phyloP scores from a whole-genome alignment of 352 stramenopile species.

The Globisporangium nodosum region DNA sequence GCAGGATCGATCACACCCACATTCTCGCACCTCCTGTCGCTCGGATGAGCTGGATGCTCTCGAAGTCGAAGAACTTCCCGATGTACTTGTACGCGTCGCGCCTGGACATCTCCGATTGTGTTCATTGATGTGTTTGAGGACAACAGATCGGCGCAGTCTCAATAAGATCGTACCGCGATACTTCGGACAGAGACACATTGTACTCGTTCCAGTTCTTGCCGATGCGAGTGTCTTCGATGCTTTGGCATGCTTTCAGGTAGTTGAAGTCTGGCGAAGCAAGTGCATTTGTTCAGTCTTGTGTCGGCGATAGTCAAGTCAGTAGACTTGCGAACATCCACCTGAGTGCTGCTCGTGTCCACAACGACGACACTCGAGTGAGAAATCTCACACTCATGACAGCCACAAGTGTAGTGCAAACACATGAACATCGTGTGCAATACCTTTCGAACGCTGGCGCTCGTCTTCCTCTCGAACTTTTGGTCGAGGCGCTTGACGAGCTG shows the following conservation, averaged over 20 bases:
- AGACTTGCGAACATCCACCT: neutral
- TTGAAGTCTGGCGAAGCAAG: slow-evolving; percentile 53
- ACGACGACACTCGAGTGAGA: neutral
- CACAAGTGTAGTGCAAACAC: neutral
- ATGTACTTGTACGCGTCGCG: slow-evolving; percentile 61
- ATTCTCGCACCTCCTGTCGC: slow-evolving; percentile 54
- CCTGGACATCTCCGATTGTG: slow-evolving; percentile 15
- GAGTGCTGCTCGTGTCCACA: slow-evolving; percentile 3
- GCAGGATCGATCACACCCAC: neutral
- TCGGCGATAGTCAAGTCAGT: neutral
- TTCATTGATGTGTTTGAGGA: neutral
- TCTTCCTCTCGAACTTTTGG: slow-evolving; percentile 39
- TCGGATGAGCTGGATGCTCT: slow-evolving; percentile 68
- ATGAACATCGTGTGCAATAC: slow-evolving; percentile 14
- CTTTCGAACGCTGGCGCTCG: slow-evolving; percentile 58
- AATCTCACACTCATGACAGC: neutral
- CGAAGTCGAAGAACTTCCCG: slow-evolving; percentile 76
- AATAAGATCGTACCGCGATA: slow-evolving; percentile 14
- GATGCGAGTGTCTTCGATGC: slow-evolving; percentile 63
- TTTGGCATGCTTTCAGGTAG: slow-evolving; percentile 64
- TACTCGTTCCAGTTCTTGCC: slow-evolving; percentile 27
- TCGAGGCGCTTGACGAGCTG: slow-evolving; percentile 61
- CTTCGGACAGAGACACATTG: slow-evolving; percentile 18
- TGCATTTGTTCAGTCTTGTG: neutral
- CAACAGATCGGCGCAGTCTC: neutral